Evolutionary conservation across 768 basidiomycete species (phyloP), one percentile per base, ranked within the genome.

Genomic region (Hydnum rufescens): DNA sequence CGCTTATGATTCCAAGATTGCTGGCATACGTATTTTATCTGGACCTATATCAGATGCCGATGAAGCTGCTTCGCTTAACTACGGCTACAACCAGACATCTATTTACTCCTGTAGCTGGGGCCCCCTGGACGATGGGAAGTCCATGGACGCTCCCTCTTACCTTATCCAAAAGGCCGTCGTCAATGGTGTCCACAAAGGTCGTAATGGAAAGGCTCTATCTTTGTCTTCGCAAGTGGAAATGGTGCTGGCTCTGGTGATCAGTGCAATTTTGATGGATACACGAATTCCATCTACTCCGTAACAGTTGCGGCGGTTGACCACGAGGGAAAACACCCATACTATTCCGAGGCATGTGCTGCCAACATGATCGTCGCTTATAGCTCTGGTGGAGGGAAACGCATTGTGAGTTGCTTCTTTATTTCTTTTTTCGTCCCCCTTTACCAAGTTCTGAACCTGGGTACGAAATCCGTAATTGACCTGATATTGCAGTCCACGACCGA

Each of bases 181-280:
- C 25, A 93, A 96, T 58, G 95, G 95, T 19, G 76, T 96, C 34
- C 81, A 84, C 64, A 80, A 84, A 31, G 95, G 95, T 1, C 77
- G 95, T 43, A 73, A 67, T 26, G 89, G 90, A 23, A 88, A 61
- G 95, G 95, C 1, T 88, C 84, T 30, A 72, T 99, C 55, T 97
- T 84, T 58, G 95, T 99, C 26, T 99, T 97, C 61, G 95, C 95
- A 3, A 90, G 87, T 51, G 95, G 95, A 0, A 99, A 99, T 62
- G 95, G 95, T 4, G 95, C 88, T 29, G 74, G 74, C 4, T 73
- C 74, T 52, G 87, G 83, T 18, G 95, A 99, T 62, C 93, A 97
- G 64, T 99, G 95, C 70, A 99, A 99, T 64, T 97, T 99, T 61
- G 93, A 97, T 59, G 95, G 95, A 4, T 99, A 99, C 64, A 99